Percentiles rank a stretch among this genome's conserved stretches.
Evolutionary conservation across 2,329 filamentous ascomycete species (phyloP).

Genomic region (Trematosphaeria pertusa): DNA sequence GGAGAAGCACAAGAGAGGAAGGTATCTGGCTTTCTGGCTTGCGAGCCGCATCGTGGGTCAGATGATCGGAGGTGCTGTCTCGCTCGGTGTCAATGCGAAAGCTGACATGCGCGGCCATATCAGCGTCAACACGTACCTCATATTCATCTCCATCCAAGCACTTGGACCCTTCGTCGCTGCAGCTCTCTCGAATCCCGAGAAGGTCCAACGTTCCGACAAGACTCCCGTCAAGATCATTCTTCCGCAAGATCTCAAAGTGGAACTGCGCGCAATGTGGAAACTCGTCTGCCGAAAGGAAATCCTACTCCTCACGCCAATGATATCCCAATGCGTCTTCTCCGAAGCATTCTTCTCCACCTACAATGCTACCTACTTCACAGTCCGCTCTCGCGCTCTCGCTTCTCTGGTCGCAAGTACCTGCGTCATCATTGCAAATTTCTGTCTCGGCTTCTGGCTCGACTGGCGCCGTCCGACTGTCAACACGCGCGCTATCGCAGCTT

Average conservation of each 20-base stretch:
- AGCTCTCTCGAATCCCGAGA: slow-evolving; percentile 53
- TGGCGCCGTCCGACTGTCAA: slow-evolving; percentile 48
- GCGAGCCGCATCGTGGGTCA: slow-evolving; percentile 60
- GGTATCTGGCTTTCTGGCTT: slow-evolving; percentile 57
- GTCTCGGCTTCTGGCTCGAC: slow-evolving; percentile 58
- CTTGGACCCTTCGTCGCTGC: slow-evolving; percentile 54
- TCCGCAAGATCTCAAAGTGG: slow-evolving; percentile 38
- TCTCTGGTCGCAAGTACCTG: slow-evolving; percentile 56
- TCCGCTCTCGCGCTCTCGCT: slow-evolving; percentile 56
- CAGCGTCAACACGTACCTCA: slow-evolving; percentile 48
- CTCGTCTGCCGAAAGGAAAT: slow-evolving; percentile 55
- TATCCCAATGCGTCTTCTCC: slow-evolving; percentile 52
- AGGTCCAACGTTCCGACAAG: slow-evolving; percentile 52
- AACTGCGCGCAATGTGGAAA: slow-evolving; percentile 49
- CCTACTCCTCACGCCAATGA: slow-evolving; percentile 55
- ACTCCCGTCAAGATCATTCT: slow-evolving; percentile 40
- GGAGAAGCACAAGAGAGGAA: slow-evolving; percentile 48
- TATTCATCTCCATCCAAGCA: slow-evolving; percentile 55
- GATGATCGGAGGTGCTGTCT: slow-evolving; percentile 59
- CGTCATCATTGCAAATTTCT: slow-evolving; percentile 53
- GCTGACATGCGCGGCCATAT: slow-evolving; percentile 53
- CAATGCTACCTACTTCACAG: slow-evolving; percentile 60
- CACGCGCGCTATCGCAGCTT: slow-evolving; percentile 52
- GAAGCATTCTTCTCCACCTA: slow-evolving; percentile 59
- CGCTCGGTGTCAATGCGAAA: slow-evolving; percentile 56